phyloP scores from a whole-genome alignment of 2,329 filamentous ascomycete species.

The Esteya vermicola region DNA sequence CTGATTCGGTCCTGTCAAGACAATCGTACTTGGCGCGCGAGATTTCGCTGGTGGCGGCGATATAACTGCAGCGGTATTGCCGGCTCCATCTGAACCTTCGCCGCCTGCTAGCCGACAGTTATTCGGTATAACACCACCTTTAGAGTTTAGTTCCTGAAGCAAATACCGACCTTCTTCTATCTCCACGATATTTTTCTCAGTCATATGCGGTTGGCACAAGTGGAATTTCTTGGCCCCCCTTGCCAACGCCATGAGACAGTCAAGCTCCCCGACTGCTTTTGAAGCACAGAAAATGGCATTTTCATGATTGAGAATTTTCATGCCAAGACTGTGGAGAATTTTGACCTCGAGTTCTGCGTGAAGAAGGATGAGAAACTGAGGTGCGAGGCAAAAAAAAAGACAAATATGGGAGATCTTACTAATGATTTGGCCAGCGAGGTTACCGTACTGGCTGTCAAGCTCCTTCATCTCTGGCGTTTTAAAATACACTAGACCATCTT shows the following conservation, averaged over 20 bases:
- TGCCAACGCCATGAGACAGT: slow-evolving; percentile 70
- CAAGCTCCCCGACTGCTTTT: slow-evolving; percentile 72
- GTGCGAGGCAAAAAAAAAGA: background rate
- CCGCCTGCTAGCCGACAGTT: slow-evolving; percentile 58
- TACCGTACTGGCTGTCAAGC: slow-evolving; percentile 69
- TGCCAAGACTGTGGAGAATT: slow-evolving; percentile 64
- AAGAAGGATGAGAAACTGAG: slow-evolving; percentile 33
- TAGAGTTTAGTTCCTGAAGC: slow-evolving; percentile 70
- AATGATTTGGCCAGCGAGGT: slow-evolving; percentile 72
- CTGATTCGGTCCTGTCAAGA: slow-evolving; percentile 88
- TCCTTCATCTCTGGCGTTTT: slow-evolving; percentile 73
- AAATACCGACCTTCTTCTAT: slow-evolving; percentile 75
- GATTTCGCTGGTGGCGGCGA: too few relatives aligned
- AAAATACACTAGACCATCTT: slow-evolving; percentile 62
- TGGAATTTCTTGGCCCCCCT: slow-evolving; percentile 62
- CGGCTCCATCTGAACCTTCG: too few relatives aligned
- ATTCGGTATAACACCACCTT: slow-evolving; percentile 74
- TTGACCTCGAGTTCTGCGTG: slow-evolving; percentile 51
- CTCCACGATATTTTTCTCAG: slow-evolving; percentile 51
- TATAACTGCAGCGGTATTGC: too few relatives aligned
- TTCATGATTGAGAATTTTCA: slow-evolving; percentile 56
- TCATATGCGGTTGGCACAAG: slow-evolving; percentile 56
- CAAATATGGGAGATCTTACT: too few relatives aligned
- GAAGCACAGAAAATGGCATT: slow-evolving; percentile 53
- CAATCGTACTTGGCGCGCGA: slow-evolving; percentile 52